Conservation (phyloP, 257 asterid genomes). For the Solanum pimpinellifolium region DNA sequence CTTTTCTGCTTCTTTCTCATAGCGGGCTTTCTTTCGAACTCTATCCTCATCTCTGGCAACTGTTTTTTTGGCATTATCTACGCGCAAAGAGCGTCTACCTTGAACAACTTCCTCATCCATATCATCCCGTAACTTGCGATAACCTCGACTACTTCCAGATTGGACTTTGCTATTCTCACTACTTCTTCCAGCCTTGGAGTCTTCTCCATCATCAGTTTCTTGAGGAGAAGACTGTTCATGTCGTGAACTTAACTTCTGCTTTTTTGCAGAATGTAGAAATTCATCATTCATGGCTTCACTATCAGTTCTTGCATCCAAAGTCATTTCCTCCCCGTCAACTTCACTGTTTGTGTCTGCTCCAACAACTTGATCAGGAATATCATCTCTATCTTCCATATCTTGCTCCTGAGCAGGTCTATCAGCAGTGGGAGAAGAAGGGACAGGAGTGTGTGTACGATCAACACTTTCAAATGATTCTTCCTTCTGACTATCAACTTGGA, state of each 20-base stretch:
- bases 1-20: conserved; percentile 53
- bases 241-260: conserved; percentile 28
- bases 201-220: conserved; percentile 52
- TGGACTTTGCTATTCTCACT: conserved; percentile 64
- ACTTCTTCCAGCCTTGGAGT: conserved; percentile 56
- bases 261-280: conserved; percentile 19
- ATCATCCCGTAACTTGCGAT: conserved; percentile 33
- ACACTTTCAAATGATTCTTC: conserved; percentile 38
- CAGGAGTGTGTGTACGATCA: conserved; percentile 34
- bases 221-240: conserved; percentile 32
- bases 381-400: conserved; percentile 27
- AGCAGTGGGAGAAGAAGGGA: conserved; percentile 27
- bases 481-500: conserved; percentile 15
- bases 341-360: conserved; percentile 30
- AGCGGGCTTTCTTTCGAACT: conserved; percentile 34
- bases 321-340: conserved; percentile 28
- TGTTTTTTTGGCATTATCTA: conserved; percentile 28
- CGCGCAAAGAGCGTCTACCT: conserved; percentile 27
- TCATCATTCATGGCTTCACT: conserved; percentile 27
- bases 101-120: conserved; percentile 66
- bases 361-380: conserved; percentile 25
- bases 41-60: conserved; percentile 31
- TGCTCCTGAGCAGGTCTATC: conserved; percentile 35
- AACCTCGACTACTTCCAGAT: conserved; percentile 68
- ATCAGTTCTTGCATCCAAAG: conserved; percentile 22